A percentile compares a stretch with the other conserved stretches of the same genome.
Evolutionary conservation across 257 asterid genomes (phyloP).

Genomic region (Solanum arcanum): DNA sequence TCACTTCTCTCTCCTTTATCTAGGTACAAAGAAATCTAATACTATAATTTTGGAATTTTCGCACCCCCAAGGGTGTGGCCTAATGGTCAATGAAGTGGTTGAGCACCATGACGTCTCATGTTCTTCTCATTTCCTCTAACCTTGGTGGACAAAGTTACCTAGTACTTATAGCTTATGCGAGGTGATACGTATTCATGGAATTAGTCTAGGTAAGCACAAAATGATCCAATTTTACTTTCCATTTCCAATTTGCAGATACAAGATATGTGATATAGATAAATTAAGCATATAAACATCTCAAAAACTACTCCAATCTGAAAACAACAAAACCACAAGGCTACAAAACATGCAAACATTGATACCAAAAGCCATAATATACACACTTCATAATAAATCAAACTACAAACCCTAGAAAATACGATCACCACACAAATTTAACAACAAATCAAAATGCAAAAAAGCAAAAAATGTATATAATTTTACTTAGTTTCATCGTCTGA

Average conservation of each 20-base stretch:
- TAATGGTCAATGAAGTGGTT: neutral
- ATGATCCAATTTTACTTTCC: neutral
- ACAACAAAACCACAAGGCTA: neutral
- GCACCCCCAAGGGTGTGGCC: neutral
- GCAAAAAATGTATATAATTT: neutral
- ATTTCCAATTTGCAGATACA: neutral
- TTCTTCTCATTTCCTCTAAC: neutral
- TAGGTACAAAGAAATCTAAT: neutral
- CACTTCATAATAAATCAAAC: neutral
- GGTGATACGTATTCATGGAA: neutral
- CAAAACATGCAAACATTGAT: neutral
- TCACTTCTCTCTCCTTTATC: neutral
- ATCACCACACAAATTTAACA: neutral
- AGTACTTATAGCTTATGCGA: neutral
- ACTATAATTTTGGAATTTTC: neutral
- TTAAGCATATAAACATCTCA: neutral
- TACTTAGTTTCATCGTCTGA: slow-evolving; percentile 12
- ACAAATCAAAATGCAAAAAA: neutral
- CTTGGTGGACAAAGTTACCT: neutral
- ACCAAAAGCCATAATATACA: neutral
- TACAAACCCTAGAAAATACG: neutral
- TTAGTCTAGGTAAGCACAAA: neutral
- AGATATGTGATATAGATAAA: neutral
- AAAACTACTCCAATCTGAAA: neutral
- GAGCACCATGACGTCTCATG: neutral